These are phyloP conservation scores for Eimeria praecox DNA, from an alignment of 169 alveolate species.

Conservation along the genomic window DNA sequence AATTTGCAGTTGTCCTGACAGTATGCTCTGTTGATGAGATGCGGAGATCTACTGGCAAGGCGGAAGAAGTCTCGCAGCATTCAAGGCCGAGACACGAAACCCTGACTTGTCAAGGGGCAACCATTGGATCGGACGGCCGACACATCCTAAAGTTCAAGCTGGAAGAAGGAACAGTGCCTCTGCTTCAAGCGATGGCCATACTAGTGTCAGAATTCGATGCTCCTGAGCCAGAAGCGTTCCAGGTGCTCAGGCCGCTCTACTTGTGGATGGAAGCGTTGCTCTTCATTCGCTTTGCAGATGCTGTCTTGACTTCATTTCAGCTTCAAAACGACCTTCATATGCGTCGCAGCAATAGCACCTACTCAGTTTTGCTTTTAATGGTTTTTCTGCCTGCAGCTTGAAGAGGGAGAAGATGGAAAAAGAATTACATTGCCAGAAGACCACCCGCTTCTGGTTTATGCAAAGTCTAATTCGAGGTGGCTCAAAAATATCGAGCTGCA, in stretches of 20 bases:
- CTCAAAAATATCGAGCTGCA: neutral
- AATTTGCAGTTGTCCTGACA: slow-evolving; percentile 27
- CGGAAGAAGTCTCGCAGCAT: slow-evolving; percentile 7
- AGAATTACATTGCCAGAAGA: slow-evolving; percentile 26
- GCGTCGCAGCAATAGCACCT: neutral
- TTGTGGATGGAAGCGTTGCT: neutral
- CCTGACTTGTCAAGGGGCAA: slow-evolving; percentile 25
- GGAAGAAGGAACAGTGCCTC: neutral
- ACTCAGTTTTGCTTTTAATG: neutral
- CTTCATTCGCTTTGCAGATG: neutral
- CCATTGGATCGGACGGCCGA: slow-evolving; percentile 43
- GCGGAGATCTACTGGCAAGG: slow-evolving; percentile 47
- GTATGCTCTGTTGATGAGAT: slow-evolving; percentile 9
- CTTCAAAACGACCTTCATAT: neutral
- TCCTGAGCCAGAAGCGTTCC: slow-evolving; percentile 43
- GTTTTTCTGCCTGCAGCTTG: slow-evolving; percentile 29
- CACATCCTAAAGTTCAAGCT: slow-evolving; percentile 21
- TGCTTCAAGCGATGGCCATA: neutral
- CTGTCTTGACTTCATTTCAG: neutral
- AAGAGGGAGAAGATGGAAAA: slow-evolving; percentile 28
- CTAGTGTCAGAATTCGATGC: neutral
- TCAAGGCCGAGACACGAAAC: neutral
- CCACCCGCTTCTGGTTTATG: slow-evolving; percentile 21
- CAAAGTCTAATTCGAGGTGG: slow-evolving; percentile 36
- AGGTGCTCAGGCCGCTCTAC: neutral